phyloP scores from a whole-genome alignment of 192 early-diverging fungal genomes.

The Podila verticillata region DNA sequence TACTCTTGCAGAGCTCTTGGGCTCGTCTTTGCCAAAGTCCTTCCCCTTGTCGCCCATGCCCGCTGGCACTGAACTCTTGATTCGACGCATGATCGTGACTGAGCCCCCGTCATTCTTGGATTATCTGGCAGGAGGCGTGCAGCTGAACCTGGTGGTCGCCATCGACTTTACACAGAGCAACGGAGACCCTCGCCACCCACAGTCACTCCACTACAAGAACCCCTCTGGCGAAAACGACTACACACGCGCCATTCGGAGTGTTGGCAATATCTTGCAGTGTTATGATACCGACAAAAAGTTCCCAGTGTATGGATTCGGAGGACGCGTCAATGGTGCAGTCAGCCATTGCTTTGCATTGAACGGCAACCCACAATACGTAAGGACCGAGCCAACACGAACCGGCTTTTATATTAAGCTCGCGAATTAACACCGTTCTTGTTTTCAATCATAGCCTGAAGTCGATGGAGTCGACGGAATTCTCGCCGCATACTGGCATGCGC shows the following conservation, averaged over 20 bases:
- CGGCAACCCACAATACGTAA: conserved; percentile 50
- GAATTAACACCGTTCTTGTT: conserved; percentile 5
- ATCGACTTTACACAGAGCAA: conserved; percentile 70
- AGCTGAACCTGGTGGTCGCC: conserved; percentile 63
- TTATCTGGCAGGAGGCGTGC: conserved; percentile 63
- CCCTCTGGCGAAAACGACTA: conserved; percentile 57
- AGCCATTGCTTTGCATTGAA: conserved; percentile 66
- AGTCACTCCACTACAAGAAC: conserved; percentile 60
- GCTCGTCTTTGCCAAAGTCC: conserved; percentile 18
- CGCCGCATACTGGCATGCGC: conserved; percentile 56
- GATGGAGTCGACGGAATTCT: conserved; percentile 65
- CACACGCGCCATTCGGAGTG: conserved; percentile 61
- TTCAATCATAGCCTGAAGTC: conserved; percentile 59
- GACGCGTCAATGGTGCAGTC: conserved; percentile 56
- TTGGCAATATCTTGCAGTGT: conserved; percentile 56
- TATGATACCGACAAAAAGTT: conserved; percentile 68
- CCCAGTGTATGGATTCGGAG: conserved; percentile 69
- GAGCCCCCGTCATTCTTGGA: conserved; percentile 62
- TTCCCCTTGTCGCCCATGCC: conserved; percentile 46
- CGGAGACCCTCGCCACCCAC: conserved; percentile 57
- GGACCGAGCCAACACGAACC: background rate
- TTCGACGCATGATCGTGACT: conserved; percentile 48
- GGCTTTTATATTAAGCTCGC: background rate
- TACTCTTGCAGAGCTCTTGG: conserved; percentile 28
- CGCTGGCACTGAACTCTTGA: conserved; percentile 32